Percentiles rank a stretch among this genome's conserved stretches.
These are phyloP conservation scores for Akanthomyces dipterigenus DNA, from an alignment of 2,329 filamentous ascomycete genomes.

Conservation along the genomic window DNA sequence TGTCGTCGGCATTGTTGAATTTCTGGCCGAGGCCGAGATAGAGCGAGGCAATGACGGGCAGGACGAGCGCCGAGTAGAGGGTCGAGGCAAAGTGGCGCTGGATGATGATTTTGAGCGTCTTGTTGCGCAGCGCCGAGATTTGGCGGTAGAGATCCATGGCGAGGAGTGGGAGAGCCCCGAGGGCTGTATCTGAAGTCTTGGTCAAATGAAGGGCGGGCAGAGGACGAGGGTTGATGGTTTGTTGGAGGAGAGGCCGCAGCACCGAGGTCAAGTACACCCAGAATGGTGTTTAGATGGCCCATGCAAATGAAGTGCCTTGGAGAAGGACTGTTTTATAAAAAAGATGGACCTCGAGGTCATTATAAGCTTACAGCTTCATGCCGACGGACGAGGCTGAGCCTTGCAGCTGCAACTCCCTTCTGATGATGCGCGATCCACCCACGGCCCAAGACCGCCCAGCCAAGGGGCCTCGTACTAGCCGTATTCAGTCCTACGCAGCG, in stretches of 20 bases:
- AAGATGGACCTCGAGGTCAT: neutral
- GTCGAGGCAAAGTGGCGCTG: conserved; percentile 45
- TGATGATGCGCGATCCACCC: no score
- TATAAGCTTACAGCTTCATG: neutral
- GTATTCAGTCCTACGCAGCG: conserved; percentile 1
- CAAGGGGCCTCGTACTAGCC: conserved; percentile 4
- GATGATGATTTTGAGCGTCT: conserved; percentile 52
- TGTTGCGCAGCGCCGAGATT: conserved; percentile 47
- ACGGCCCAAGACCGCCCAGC: neutral
- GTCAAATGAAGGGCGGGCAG: no score
- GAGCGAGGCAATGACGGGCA: conserved; percentile 48
- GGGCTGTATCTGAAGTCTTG: no score
- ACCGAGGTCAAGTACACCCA: neutral
- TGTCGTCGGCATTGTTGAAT: conserved; percentile 66
- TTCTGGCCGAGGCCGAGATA: conserved; percentile 65
- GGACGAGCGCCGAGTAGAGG: conserved; percentile 46
- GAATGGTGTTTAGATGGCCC: neutral
- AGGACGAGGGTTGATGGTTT: no score
- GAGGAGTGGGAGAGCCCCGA: neutral
- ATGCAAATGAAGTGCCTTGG: no score
- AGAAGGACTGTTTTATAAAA: neutral
- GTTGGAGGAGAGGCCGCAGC: neutral
- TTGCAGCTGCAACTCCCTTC: neutral
- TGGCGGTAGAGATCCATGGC: conserved; percentile 45
- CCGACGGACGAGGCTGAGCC: neutral